Percentiles rank a stretch among this genome's conserved stretches.
Evolutionary conservation across 257 asterid genomes (phyloP).

Genomic region (Henckelia pumila): DNA sequence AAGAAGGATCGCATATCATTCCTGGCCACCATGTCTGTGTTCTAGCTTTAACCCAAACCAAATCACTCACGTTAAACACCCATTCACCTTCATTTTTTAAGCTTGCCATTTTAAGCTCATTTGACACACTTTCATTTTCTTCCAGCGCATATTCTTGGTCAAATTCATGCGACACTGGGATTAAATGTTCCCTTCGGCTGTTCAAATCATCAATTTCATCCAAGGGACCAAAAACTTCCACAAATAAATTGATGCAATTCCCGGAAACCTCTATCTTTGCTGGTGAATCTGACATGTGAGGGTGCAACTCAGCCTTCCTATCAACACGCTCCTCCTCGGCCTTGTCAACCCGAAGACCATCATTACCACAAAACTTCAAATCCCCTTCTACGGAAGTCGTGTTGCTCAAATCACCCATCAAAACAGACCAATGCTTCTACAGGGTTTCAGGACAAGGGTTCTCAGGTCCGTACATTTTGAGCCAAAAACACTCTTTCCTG

Average conservation of each 20-base stretch:
- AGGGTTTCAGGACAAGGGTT: slow-evolving; percentile 31
- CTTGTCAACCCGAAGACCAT: slow-evolving; percentile 21
- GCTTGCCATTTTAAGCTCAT: slow-evolving; percentile 16
- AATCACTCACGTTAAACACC: slow-evolving; percentile 49
- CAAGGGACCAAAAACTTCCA: slow-evolving; percentile 67
- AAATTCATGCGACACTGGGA: slow-evolving; percentile 17
- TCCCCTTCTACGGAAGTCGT: slow-evolving; percentile 26
- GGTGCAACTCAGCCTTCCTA: slow-evolving; percentile 26
- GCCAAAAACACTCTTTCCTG: slow-evolving; percentile 33
- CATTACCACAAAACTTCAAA: slow-evolving; percentile 20
- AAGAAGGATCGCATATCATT: slow-evolving; percentile 52
- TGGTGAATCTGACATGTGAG: slow-evolving; percentile 34
- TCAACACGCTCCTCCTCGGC: slow-evolving; percentile 25
- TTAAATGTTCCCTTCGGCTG: slow-evolving; percentile 1
- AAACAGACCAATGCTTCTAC: slow-evolving; percentile 26
- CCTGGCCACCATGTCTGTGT: slow-evolving; percentile 88
- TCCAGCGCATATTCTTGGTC: slow-evolving; percentile 21
- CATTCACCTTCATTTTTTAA: slow-evolving; percentile 26
- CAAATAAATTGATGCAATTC: slow-evolving; percentile 51
- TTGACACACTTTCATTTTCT: slow-evolving; percentile 24
- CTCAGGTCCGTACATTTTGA: slow-evolving; percentile 21
- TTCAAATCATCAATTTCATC: slow-evolving; percentile 34
- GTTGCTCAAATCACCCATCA: slow-evolving; percentile 32
- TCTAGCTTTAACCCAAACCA: slow-evolving; percentile 74
- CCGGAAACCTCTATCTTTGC: slow-evolving; percentile 44